Base-by-base conservation (phyloP, 2,329 filamentous ascomycete species). In the Pseudohalonectria lignicola region DNA sequence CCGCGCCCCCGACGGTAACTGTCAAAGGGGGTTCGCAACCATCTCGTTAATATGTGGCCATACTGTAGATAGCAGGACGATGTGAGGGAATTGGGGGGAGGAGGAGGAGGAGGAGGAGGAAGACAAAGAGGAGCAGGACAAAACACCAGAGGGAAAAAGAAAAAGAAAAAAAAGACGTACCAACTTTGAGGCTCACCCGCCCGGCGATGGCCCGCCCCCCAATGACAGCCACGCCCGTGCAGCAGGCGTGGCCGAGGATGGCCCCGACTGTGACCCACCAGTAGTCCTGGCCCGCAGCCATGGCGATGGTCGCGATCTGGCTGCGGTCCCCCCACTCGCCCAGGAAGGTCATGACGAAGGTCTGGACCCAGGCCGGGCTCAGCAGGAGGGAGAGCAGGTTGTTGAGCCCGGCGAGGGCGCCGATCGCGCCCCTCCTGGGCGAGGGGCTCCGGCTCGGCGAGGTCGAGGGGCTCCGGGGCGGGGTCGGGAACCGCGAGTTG, bases 301-400 rank as follows among this genome's bases (percentile, higher is more conserved):
- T 98, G 39, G 92, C 92, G 54, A 98, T 94, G 0, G 92, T 98
- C 17, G 92, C 92, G 52, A 98, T 96, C 64, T 98, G 92, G 56
- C 86, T 94, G 48, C 92, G 79, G 54, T 98, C 92, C 41, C 92
- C 92, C 92, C 92, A 98, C 60, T 98, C 92, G 30, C 92, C 92
- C 21, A 98, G 65, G 63, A 98, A 98, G 2, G 92, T 98, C 92
- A 98, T 98, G 50, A 93, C 76, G 55, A 98, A 98, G 0, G 92
- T 98, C 62, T 96, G 90, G 12, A 98, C 92, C 92, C 92, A 98
- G 1, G 88, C 92, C 2, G 92, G 92, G 59, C 86, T 94, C 29
- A 98, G 71, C 4, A 98, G 72, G 6, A 98, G 69, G 10, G 85
- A 87, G 45, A 87, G 76, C 4, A 98, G 74, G 51, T 98, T 98